Conservation (phyloP, 2,329 filamentous ascomycete genomes). For the Nothophoma quercina region DNA sequence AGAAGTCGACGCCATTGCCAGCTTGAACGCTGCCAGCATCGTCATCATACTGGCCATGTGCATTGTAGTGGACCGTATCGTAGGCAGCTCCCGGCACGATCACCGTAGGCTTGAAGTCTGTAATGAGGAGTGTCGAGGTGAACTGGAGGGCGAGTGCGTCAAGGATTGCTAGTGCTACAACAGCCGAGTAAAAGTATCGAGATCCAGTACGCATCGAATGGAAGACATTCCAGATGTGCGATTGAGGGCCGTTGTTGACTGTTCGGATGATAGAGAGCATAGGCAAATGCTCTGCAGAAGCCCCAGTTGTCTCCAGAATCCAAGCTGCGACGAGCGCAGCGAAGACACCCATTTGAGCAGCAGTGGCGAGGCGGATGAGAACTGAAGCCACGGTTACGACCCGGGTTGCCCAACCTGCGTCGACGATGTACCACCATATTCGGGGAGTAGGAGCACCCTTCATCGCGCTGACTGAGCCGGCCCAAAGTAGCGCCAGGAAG, state of each 20-base stretch:
- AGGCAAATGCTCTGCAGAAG: conserved; percentile 1
- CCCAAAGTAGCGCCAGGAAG: conserved; percentile 14
- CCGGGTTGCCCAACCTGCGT: conserved; percentile 1
- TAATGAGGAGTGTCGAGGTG: conserved; percentile 3
- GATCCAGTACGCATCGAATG: neutral
- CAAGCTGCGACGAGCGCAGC: conserved; percentile 1
- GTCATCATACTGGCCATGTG: neutral
- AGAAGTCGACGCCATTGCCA: neutral
- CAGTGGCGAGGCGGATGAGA: neutral
- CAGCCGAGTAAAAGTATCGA: neutral
- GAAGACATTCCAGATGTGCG: conserved; percentile 4
- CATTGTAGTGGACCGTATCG: neutral
- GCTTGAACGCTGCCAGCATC: neutral
- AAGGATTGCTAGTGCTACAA: neutral
- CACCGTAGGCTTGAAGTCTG: neutral
- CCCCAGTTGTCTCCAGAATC: neutral
- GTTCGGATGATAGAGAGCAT: conserved; percentile 8
- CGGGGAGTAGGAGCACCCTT: neutral
- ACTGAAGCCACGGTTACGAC: neutral
- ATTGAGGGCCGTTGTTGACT: conserved; percentile 9
- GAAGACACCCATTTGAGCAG: conserved; percentile 3
- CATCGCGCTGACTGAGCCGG: neutral
- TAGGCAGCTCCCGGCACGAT: neutral
- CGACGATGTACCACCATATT: conserved; percentile 9
- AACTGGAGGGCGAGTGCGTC: conserved; percentile 5